Base-by-base conservation (phyloP, 2,329 filamentous ascomycete species). In the Magnaporthiopsis poae region DNA sequence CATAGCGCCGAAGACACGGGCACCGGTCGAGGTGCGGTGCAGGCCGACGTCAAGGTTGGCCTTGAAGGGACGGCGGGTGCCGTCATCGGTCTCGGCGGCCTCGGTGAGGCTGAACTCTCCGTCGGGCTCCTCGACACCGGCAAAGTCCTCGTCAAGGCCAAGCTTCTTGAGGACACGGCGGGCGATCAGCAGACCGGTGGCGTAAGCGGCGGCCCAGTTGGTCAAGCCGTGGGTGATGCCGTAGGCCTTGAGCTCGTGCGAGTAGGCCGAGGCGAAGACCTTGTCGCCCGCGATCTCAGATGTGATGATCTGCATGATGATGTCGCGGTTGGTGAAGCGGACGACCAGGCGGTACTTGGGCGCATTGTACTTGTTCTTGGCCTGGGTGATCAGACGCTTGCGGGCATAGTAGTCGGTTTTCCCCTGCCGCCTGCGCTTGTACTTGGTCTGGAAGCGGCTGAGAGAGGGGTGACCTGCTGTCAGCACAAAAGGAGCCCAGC, bases 341-440 rank as follows among this genome's bases (percentile, higher is more conserved):
- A 99, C 92, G 74, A 99, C 95, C 78, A 99, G 90, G 79, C 95
- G 91, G 90, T 99, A 98, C 89, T 99, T 99, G 83, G 95, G 95
- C 71, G 95, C 90, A 85, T 96, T 96, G 90, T 98, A 99, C 90
- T 99, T 99, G 92, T 99, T 99, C 92, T 98, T 99, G 85, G 95
- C 95, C 88, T 99, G 95, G 86, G 92, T 93, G 87, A 98, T 95
- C 82, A 99, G 88, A 79, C 95, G 90, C 91, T 98, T 98, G 82
- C 95, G 94, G 80, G 95, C 95, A 82, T 97, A 98, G 92, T 99
- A 99, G 82, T 99, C 95, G 85, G 95, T 99, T 91, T 99, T 99
- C 80, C 95, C 95, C 78, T 90, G 79, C 74, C 91, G 88, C 83
- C 95, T 90, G 81, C 95, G 93, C 87, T 92, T 95, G 91, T 97